These are phyloP conservation scores for Panus rudis DNA, from an alignment of 768 basidiomycete species.

Conservation along the genomic window DNA sequence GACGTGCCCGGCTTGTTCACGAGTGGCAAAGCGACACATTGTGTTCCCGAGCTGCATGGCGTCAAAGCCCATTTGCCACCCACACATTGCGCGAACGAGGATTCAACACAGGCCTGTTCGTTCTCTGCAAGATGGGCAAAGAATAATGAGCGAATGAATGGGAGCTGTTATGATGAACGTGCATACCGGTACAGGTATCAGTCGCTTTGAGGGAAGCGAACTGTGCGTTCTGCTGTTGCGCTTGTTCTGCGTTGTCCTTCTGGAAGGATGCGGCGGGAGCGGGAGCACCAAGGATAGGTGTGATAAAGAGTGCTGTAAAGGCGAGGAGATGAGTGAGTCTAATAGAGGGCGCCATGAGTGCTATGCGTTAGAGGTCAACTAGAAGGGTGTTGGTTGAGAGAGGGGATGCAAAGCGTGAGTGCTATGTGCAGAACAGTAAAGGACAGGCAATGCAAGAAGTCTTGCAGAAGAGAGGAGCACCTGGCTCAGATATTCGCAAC, in stretches of 20 bases:
- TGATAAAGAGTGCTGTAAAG: slow-evolving; percentile 5
- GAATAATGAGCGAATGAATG: neutral
- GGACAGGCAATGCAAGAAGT: slow-evolving; percentile 2
- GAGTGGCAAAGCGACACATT: slow-evolving; percentile 36
- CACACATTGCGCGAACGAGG: slow-evolving; percentile 35
- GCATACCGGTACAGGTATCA: slow-evolving; percentile 26
- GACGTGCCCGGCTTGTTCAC: slow-evolving; percentile 33
- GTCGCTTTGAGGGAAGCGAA: slow-evolving; percentile 24
- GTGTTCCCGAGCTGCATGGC: slow-evolving; percentile 22
- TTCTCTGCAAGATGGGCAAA: slow-evolving; percentile 16
- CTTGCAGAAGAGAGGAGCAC: slow-evolving; percentile 7
- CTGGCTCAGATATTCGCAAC: slow-evolving; percentile 10
- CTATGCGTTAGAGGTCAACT: neutral
- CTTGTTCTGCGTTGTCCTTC: slow-evolving; percentile 28
- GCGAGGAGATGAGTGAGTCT: slow-evolving; percentile 15
- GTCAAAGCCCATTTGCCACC: slow-evolving; percentile 27
- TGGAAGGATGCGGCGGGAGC: slow-evolving; percentile 14
- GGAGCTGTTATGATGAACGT: no score
- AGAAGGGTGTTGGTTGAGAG: neutral
- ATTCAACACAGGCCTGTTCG: slow-evolving; percentile 30
- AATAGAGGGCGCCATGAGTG: slow-evolving; percentile 9
- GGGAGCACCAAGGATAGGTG: slow-evolving; percentile 5
- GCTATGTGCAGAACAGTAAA: slow-evolving; percentile 6
- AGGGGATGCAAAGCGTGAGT: no score
- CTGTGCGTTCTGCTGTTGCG: slow-evolving; percentile 29